These are phyloP conservation scores for Gymnopus androsaceus DNA, from an alignment of 1,284 basidiomycete genomes.

Conservation along the genomic window DNA sequence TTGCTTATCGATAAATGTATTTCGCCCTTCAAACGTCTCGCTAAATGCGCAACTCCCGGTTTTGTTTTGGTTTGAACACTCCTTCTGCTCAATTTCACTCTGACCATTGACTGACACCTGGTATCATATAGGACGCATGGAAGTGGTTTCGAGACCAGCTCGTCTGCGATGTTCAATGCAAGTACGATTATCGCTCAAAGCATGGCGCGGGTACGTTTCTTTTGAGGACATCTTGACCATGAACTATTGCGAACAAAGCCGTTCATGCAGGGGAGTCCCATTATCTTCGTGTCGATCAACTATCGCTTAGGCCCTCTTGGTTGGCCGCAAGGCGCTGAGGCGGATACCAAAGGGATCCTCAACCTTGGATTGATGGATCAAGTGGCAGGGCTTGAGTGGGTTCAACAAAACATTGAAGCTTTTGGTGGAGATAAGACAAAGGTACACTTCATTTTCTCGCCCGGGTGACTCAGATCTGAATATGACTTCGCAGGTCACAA, in stretches of 20 bases:
- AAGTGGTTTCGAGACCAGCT: conserved; percentile 27
- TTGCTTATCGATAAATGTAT: conserved; percentile 13
- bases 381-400: conserved; percentile 34
- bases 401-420: conserved; percentile 34
- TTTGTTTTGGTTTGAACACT: neutral
- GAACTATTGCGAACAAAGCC: neutral
- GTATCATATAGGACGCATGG: conserved; percentile 7
- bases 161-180: conserved; percentile 39
- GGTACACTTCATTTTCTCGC: conserved; percentile 18
- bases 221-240: neutral
- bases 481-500: conserved; percentile 40
- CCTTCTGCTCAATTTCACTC: neutral
- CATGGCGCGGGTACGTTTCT: conserved; percentile 38
- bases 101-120: neutral
- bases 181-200: conserved; percentile 47
- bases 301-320: conserved; percentile 10
- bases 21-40: conserved; percentile 2
- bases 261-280: conserved; percentile 43
- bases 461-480: neutral
- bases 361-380: conserved; percentile 36
- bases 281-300: conserved; percentile 50
- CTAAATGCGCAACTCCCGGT: neutral
- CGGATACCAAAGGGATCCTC: conserved; percentile 22
- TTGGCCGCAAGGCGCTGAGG: conserved; percentile 34
- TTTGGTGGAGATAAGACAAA: conserved; percentile 42